These are phyloP conservation scores for Populus hybrid DNA, from an alignment of 441 rosid genomes.

Conservation along the genomic window DNA sequence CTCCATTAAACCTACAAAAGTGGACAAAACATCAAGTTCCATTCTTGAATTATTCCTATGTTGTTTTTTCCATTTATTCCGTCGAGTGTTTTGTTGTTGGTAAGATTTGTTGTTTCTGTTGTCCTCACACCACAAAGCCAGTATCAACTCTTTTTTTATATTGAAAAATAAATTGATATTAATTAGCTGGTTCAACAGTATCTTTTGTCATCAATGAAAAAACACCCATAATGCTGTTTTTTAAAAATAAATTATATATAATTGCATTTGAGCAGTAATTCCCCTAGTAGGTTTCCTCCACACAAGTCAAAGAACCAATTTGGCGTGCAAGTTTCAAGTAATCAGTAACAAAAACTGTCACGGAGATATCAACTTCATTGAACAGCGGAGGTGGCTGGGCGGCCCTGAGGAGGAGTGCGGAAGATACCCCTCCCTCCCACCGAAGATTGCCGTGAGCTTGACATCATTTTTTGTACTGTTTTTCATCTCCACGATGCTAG, in stretches of 20 bases:
- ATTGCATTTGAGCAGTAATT: background rate
- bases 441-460: background rate
- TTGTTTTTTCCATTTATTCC: background rate
- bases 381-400: too few relatives aligned
- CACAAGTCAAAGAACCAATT: background rate
- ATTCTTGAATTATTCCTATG: background rate
- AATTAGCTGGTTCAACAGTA: too few relatives aligned
- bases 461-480: background rate
- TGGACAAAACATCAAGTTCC: background rate
- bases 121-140: too few relatives aligned
- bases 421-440: too few relatives aligned
- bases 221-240: background rate
- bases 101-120: too few relatives aligned
- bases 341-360: background rate
- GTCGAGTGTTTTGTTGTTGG: background rate
- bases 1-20: slow-evolving; percentile 52
- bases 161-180: too few relatives aligned
- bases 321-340: background rate
- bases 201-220: background rate
- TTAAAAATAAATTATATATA: too few relatives aligned
- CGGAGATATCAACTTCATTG: background rate
- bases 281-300: background rate
- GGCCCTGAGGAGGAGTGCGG: too few relatives aligned
- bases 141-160: too few relatives aligned
- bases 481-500: background rate